Evolutionary conservation across 1,139 yeast species (phyloP).

Genomic region (Arxiozyma heterogenica): DNA sequence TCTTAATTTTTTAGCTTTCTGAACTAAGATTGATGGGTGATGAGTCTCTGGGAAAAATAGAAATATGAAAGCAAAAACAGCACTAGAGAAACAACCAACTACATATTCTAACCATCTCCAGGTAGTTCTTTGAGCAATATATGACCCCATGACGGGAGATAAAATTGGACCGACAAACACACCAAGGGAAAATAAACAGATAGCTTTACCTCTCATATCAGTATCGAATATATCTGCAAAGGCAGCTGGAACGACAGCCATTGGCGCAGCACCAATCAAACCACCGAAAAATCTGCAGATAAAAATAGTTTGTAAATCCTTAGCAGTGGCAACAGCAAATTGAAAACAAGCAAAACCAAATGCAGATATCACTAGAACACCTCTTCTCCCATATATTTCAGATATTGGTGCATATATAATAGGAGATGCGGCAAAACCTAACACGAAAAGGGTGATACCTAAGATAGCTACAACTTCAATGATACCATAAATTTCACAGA

Average conservation of each 20-base stretch:
- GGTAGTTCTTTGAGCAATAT: conserved; percentile 47
- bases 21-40: conserved; percentile 46
- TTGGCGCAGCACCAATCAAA: conserved; percentile 66
- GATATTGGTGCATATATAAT: conserved; percentile 74
- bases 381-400: conserved; percentile 63
- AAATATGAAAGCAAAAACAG: conserved; percentile 34
- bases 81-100: conserved; percentile 50
- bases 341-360: conserved; percentile 51
- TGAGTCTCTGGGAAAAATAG: conserved; percentile 56
- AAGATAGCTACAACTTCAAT: conserved; percentile 50
- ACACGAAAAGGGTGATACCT: conserved; percentile 62
- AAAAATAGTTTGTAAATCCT: conserved; percentile 63
- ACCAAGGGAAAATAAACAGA: conserved; percentile 54
- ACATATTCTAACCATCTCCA: conserved; percentile 77
- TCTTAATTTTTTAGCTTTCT: conserved; percentile 56
- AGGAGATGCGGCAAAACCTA: conserved; percentile 82
- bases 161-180: conserved; percentile 69
- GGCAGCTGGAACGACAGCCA: conserved; percentile 77
- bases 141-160: conserved; percentile 68
- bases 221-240: conserved; percentile 68
- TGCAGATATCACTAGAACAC: conserved; percentile 45
- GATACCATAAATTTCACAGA: conserved; percentile 41
- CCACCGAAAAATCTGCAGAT: conserved; percentile 72
- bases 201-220: conserved; percentile 55
- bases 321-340: conserved; percentile 65